A percentile compares a stretch with the other conserved stretches of the same genome.
phyloP scores from a whole-genome alignment of 805 yeast species.

The Metschnikowia gelsemii region DNA sequence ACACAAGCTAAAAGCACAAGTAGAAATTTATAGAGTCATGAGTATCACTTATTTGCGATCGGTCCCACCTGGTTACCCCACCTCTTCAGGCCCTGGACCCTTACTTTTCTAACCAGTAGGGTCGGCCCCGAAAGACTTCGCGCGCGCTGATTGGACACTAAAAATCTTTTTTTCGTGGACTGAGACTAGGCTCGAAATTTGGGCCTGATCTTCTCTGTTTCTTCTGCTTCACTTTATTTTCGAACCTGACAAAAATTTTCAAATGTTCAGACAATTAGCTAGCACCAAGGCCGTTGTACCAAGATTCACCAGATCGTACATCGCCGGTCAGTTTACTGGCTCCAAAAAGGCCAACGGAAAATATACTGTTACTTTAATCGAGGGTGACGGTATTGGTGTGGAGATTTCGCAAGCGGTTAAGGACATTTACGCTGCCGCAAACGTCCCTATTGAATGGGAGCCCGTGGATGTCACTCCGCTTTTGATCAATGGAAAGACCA shows the following conservation, averaged over 20 bases:
- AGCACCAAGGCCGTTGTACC: constrained; percentile 21
- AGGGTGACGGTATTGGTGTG: constrained; percentile 97
- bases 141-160: constrained; percentile 23
- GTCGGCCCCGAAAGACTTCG: constrained; percentile 19
- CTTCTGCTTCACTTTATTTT: constrained; percentile 13
- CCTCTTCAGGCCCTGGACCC: no score
- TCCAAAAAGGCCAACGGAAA: constrained; percentile 71
- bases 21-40: not conserved
- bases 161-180: constrained; percentile 18
- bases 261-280: constrained; percentile 24
- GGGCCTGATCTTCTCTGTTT: constrained; percentile 5
- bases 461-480: constrained; percentile 94
- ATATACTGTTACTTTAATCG: constrained; percentile 91
- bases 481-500: constrained; percentile 86
- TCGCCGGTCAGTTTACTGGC: constrained; percentile 68
- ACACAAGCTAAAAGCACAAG: not conserved
- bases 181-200: constrained; percentile 12
- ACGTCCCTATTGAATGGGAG: constrained; percentile 97
- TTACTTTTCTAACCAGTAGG: not conserved
- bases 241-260: constrained; percentile 7
- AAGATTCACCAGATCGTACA: constrained; percentile 42
- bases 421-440: constrained; percentile 88
- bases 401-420: constrained; percentile 95
- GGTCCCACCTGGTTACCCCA: no score
- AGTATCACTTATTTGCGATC: no score